phyloP scores from a whole-genome alignment of 768 basidiomycete genomes.

The Daedalea quercina region DNA sequence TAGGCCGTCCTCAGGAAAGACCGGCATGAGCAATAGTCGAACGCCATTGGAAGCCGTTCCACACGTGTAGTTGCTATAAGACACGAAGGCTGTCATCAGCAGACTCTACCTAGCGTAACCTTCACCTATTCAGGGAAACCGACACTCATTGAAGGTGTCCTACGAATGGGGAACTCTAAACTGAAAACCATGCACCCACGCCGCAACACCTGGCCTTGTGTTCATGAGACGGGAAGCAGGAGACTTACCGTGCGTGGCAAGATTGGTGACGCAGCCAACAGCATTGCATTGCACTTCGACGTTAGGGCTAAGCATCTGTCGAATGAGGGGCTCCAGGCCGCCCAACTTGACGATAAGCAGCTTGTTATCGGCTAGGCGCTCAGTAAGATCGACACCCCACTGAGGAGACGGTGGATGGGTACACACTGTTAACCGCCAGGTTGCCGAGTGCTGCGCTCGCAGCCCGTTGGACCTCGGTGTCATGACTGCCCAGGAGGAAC shows the following conservation, averaged over 20 bases:
- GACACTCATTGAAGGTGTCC: too few relatives aligned
- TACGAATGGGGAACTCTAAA: too few relatives aligned
- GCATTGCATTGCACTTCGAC: constrained; percentile 99
- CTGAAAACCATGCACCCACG: background rate
- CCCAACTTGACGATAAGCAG: constrained; percentile 96
- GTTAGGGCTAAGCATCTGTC: constrained; percentile 98
- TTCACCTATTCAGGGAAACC: too few relatives aligned
- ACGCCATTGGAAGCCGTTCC: too few relatives aligned
- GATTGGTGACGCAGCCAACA: constrained; percentile 97
- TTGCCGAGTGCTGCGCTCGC: constrained; percentile 97
- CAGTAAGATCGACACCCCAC: constrained; percentile 5
- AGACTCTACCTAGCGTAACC: too few relatives aligned
- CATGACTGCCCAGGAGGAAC: constrained; percentile 94
- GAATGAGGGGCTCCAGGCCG: constrained; percentile 94
- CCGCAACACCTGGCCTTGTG: background rate
- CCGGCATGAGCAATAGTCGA: too few relatives aligned
- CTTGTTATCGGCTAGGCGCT: constrained; percentile 86
- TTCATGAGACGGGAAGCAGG: background rate
- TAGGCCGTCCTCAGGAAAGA: too few relatives aligned
- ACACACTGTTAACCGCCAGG: constrained; percentile 94
- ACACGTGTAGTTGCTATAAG: too few relatives aligned
- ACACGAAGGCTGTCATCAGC: too few relatives aligned
- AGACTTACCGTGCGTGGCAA: constrained; percentile 81
- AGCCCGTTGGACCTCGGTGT: constrained; percentile 97
- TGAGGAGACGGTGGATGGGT: background rate